Conservation (phyloP, 768 basidiomycete genomes). For the Chalciporus sphaerocephalus region DNA sequence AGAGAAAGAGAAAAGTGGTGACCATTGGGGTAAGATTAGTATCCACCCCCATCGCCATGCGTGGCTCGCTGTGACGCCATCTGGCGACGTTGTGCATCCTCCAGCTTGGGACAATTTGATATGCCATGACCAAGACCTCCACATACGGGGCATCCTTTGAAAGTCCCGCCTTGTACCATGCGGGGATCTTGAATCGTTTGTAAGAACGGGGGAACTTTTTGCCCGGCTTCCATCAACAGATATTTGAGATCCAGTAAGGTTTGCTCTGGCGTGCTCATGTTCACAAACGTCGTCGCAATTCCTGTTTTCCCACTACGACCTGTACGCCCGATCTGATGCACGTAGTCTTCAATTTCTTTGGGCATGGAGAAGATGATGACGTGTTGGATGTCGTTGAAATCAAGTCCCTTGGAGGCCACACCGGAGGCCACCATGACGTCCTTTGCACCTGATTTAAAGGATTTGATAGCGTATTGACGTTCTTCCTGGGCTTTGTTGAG, state of each 20-base stretch:
- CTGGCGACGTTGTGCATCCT: conserved; percentile 86
- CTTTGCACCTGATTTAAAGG: conserved; percentile 95
- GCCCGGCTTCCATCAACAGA: conserved; percentile 92
- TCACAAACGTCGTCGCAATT: conserved; percentile 97
- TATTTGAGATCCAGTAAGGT: conserved; percentile 97
- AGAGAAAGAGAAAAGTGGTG: neutral
- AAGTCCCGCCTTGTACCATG: conserved; percentile 65
- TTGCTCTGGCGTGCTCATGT: conserved; percentile 96
- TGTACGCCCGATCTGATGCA: conserved; percentile 98
- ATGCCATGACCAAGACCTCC: conserved; percentile 95
- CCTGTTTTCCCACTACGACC: conserved; percentile 98
- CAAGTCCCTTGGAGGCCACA: conserved; percentile 95
- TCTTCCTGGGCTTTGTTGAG: conserved; percentile 83
- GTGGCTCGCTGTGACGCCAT: conserved; percentile 80
- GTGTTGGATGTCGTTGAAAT: conserved; percentile 98
- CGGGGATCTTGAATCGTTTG: conserved; percentile 87
- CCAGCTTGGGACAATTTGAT: conserved; percentile 93
- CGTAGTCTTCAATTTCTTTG: conserved; percentile 99
- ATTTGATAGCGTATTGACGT: conserved; percentile 96
- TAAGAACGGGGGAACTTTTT: conserved; percentile 95
- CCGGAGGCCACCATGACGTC: conserved; percentile 99
- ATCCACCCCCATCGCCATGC: conserved; percentile 56
- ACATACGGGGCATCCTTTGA: conserved; percentile 93
- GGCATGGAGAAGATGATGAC: conserved; percentile 99
- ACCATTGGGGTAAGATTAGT: conserved; percentile 1